Evolutionary conservation across 2,329 filamentous ascomycete species (phyloP), one percentile per base, ranked within the genome.

Genomic region (Nectriaceae sp.): DNA sequence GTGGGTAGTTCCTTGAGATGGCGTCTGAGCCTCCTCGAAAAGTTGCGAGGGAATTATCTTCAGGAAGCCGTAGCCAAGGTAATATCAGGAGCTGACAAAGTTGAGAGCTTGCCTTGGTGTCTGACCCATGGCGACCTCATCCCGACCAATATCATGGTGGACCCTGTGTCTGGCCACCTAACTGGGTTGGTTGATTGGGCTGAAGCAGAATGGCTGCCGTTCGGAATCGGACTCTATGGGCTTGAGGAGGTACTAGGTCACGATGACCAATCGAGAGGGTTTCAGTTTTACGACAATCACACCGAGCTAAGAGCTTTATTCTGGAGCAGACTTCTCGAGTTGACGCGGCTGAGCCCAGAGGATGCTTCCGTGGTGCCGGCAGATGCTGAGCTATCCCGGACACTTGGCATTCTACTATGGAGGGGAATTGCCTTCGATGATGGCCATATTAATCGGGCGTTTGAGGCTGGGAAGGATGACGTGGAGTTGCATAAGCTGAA

Each of bases 361-460:
- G 36, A 24, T 18, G 20, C 2, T n/a, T 20, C 3, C 42, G 43
- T 42, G 15, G 46, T 11, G n/a, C 8, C 22, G 13, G 47, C 64
- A 10, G 49, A 54, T 4, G 42, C 49, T 13, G 50, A 67, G 2
- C 33, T 66, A 11, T 58, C 67, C 11, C 74, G 70, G 61, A 71
- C 62, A 3, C 55, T 85, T 16, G 83, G 84, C 0, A 72, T 86
- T 5, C 51, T 87, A 16, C 69, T 87, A 3, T 87, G 84, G 83
- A 75, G 80, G 62, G 83, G 82, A 1, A 82, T 81, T 59, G 82
- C 82, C 3, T 86, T 83, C 64, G 83, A 87, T 60, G 74, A 81
- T 20, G 83, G 83, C 0, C 68, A 65, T 24, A 74, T 87, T 46
- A 71, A 85, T 63, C 73, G 83, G 2, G 80, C 80, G 15, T 79